Evolutionary conservation across 805 yeast species (phyloP).

Genomic region (Kodamaea neixiangensis): DNA sequence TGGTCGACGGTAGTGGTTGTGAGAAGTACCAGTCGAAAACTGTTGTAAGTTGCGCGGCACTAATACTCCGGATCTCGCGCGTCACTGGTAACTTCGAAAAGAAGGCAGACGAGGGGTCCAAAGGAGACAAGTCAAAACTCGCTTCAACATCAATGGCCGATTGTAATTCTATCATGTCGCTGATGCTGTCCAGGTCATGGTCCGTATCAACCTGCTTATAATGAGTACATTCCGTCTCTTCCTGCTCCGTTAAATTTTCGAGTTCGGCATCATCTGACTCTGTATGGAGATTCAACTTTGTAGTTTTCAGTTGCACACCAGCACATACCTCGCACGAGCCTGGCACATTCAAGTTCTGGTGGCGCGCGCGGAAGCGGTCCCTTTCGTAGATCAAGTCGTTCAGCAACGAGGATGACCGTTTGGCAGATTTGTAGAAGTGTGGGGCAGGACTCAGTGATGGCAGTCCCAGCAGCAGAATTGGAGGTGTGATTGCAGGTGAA

Average conservation of each 20-base stretch:
- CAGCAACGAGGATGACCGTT: conserved; percentile 41
- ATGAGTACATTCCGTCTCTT: neutral
- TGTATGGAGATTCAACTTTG: conserved; percentile 28
- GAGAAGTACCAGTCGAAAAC: conserved; percentile 42
- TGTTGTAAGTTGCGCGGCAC: conserved; percentile 14
- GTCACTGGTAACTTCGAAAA: conserved; percentile 2
- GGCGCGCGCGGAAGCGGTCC: conserved; percentile 43
- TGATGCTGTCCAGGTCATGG: conserved; percentile 9
- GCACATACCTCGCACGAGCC: conserved; percentile 36
- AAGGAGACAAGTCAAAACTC: conserved; percentile 1
- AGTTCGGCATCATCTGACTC: conserved; percentile 11
- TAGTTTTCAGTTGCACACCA: conserved; percentile 38
- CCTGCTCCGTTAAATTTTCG: conserved; percentile 12
- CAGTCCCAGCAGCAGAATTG: conserved; percentile 5
- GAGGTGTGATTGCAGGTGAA: neutral
- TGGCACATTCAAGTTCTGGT: conserved; percentile 30
- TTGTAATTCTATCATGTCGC: neutral
- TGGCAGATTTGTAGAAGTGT: conserved; percentile 18
- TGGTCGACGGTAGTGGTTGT: conserved; percentile 58
- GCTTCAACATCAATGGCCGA: neutral
- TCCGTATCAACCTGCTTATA: conserved; percentile 6
- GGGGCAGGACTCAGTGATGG: conserved; percentile 9
- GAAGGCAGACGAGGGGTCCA: conserved; percentile 10
- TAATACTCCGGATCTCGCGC: conserved; percentile 1
- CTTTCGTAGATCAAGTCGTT: conserved; percentile 42